Evolutionary conservation across 352 stramenopile genomes (phyloP), one percentile per base, ranked within the genome.

Genomic region (Globisporangium recalcitrans): DNA sequence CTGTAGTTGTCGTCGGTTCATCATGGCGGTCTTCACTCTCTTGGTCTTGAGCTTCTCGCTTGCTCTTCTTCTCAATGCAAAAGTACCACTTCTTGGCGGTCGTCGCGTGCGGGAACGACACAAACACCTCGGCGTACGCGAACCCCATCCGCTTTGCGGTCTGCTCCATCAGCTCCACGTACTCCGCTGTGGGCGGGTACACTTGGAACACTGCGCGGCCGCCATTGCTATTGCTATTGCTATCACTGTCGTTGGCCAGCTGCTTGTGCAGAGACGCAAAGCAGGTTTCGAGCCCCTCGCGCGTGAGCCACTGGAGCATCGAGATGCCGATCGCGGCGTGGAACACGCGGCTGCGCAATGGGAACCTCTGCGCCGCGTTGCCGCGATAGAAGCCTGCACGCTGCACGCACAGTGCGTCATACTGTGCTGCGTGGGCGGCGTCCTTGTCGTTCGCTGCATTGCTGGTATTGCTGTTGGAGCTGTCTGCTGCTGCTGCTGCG

Each of bases 261-360:
- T 75, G 69, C 36, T 60, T 55, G 1, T 73, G 31, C 10, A 93
- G 55, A 27, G 78, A 87, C 31, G 54, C 66, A 54, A 90, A 89
- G 55, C 81, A 93, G n/a, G 72, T 60, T 31, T 76, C 63, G 9
- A 93, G 56, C 26, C 80, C 82, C 10, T 79, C 65, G 4, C 68
- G 62, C n/a, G 79, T 80, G 48, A 93, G 64, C 84, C 84, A 93
- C 64, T 93, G 84, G 21, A 93, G 64, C 84, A 93, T 93, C 2
- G 84, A 93, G 59, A 93, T 89, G 11, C 80, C 77, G 52, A 91
- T 86, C 46, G 78, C 80, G 32, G 68, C 69, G 52, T 85, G 61
- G 26, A 88, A 77, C 13, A 68, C 46, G 3, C 60, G 64, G 0
- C 34, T 19, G 24, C 84, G 84, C 54, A 93, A 61, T 27, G 84